Evolutionary conservation across 805 yeast genomes (phyloP).

Genomic region (Spathaspora hagerdaliae): DNA sequence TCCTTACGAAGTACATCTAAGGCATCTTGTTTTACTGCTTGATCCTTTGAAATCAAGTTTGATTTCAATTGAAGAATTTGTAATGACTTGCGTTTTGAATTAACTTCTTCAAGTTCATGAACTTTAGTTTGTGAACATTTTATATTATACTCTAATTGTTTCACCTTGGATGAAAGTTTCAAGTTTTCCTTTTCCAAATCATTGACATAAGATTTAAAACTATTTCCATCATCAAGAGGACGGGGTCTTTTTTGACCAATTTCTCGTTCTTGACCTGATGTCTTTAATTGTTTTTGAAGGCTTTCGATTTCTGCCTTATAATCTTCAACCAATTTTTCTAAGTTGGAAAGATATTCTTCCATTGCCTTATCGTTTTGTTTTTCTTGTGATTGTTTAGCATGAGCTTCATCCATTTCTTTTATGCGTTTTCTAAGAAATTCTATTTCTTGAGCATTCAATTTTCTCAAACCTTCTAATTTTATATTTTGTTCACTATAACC

Average conservation of each 20-base stretch:
- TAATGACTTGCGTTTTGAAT: constrained; percentile 18
- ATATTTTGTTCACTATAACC: constrained; percentile 9
- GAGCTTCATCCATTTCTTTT: constrained; percentile 40
- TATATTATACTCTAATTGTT: constrained; percentile 32
- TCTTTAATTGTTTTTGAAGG: constrained; percentile 34
- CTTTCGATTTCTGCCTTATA: constrained; percentile 50
- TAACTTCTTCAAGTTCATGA: constrained; percentile 18
- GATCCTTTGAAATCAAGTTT: constrained; percentile 63
- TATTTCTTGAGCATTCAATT: constrained; percentile 55
- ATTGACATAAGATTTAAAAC: constrained; percentile 10
- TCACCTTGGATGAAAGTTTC: constrained; percentile 30
- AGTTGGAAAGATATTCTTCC: constrained; percentile 33
- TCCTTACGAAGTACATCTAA: constrained; percentile 53
- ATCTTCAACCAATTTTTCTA: constrained; percentile 50
- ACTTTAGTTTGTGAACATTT: constrained; percentile 33
- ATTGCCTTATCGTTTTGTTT: constrained; percentile 23
- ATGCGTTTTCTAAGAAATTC: constrained; percentile 54
- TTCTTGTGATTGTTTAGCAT: constrained; percentile 13
- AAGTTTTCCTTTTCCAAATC: constrained; percentile 40
- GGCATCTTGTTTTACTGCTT: constrained; percentile 51
- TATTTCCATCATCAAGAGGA: constrained; percentile 6
- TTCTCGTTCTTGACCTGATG: constrained; percentile 7
- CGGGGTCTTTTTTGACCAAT: constrained; percentile 7
- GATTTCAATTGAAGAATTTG: constrained; percentile 60
- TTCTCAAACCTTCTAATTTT: constrained; percentile 33